Evolutionary conservation across 2,329 filamentous ascomycete species (phyloP).

Genomic region (Raffaelea deltoideospora): DNA sequence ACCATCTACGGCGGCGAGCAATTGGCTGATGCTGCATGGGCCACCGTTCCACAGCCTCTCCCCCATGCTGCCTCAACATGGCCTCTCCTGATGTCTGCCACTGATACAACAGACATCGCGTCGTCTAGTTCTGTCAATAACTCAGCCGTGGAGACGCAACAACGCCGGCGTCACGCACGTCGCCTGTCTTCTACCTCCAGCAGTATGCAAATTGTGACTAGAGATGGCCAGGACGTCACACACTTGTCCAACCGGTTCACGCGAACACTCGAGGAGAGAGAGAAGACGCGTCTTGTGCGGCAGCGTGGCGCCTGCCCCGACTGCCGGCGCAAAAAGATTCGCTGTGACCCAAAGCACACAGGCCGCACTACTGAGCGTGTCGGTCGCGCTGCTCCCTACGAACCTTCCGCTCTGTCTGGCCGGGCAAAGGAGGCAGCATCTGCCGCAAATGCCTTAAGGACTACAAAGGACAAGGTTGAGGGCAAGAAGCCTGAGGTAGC

Average conservation of each 20-base stretch:
- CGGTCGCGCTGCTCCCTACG: conserved; percentile 6
- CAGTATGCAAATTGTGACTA: conserved; percentile 51
- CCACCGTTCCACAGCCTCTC: too few species aligned
- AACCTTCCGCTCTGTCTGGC: conserved; percentile 2
- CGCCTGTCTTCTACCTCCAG: conserved; percentile 1
- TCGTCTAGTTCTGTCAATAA: too few species aligned
- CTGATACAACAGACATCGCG: too few species aligned
- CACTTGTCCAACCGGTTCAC: conserved; percentile 45
- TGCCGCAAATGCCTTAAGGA: conserved; percentile 3
- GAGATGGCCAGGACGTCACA: conserved; percentile 47
- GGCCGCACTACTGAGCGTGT: background rate
- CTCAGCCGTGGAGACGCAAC: too few species aligned
- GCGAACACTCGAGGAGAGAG: conserved; percentile 53
- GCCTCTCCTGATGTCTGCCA: too few species aligned
- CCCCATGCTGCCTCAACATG: too few species aligned
- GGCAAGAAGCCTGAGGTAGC: conserved; percentile 5
- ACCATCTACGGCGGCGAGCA: conserved; percentile 15
- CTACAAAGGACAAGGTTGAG: conserved; percentile 4
- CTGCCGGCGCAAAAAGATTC: conserved; percentile 48
- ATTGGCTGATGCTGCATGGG: too few species aligned
- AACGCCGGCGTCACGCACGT: too few species aligned
- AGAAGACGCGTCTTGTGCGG: conserved; percentile 51
- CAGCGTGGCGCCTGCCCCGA: conserved; percentile 52
- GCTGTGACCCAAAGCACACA: conserved; percentile 45
- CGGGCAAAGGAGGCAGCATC: conserved; percentile 4